phyloP scores from a whole-genome alignment of 1,284 basidiomycete genomes.

The Cryptococcus deneoformans region DNA sequence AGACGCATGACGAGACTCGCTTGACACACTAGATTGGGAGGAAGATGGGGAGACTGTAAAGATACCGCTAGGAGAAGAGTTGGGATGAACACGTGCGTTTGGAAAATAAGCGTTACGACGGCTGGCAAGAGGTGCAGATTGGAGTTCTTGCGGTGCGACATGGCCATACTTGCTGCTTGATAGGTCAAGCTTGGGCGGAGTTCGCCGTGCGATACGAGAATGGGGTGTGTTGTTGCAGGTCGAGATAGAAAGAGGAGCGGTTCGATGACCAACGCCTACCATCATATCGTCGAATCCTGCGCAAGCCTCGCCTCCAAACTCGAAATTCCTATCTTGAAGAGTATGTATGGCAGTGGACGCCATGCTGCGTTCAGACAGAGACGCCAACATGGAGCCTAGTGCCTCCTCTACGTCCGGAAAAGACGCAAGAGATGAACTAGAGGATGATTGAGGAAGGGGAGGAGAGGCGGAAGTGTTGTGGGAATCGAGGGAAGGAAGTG shows the following conservation, averaged over 20 bases:
- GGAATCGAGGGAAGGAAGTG: constrained; percentile 26
- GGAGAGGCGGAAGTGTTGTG: constrained; percentile 15
- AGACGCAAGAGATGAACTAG: constrained; percentile 25
- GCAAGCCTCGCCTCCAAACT: constrained; percentile 23
- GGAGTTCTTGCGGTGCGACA: not conserved
- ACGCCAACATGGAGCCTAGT: constrained; percentile 35
- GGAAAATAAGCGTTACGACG: constrained; percentile 41
- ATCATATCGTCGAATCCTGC: constrained; percentile 19
- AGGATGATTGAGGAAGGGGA: constrained; percentile 17
- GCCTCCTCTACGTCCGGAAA: constrained; percentile 42
- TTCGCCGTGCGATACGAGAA: constrained; percentile 7
- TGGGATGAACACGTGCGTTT: constrained; percentile 27
- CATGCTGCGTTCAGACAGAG: constrained; percentile 25
- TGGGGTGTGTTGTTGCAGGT: not conserved
- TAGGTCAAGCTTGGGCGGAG: constrained; percentile 24
- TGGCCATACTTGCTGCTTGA: constrained; percentile 3
- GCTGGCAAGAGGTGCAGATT: constrained; percentile 22
- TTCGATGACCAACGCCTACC: constrained; percentile 8
- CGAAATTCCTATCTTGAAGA: constrained; percentile 8
- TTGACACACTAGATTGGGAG: not conserved
- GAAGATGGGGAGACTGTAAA: constrained; percentile 17
- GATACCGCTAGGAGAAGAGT: constrained; percentile 24
- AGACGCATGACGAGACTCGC: too few relatives aligned
- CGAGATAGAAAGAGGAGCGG: constrained; percentile 24
- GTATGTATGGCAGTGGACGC: constrained; percentile 9